A percentile compares a stretch with the other conserved stretches of the same genome.
Conservation (phyloP, 768 basidiomycete genomes). For the Saitozyma sp. region DNA sequence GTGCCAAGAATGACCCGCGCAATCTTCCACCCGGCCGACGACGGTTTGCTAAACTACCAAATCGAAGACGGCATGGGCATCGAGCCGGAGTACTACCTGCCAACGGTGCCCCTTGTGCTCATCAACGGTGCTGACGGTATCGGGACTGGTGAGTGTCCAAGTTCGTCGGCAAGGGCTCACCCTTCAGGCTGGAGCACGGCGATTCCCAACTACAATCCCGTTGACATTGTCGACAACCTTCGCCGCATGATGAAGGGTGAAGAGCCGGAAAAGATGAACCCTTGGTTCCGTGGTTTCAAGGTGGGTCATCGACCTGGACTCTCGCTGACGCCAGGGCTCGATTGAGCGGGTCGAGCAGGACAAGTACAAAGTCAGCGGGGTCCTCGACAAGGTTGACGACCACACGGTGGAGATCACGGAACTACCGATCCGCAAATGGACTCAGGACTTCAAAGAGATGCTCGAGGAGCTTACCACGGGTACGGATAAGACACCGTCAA, state of each 20-base stretch:
- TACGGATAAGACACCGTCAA: slow-evolving; percentile 72
- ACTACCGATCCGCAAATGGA: slow-evolving; percentile 94
- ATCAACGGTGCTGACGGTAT: slow-evolving; percentile 97
- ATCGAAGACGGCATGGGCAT: slow-evolving; percentile 82
- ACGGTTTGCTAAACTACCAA: slow-evolving; percentile 76
- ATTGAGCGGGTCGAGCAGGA: slow-evolving; percentile 71
- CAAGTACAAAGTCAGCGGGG: slow-evolving; percentile 73
- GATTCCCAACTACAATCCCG: slow-evolving; percentile 88
- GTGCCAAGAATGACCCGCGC: slow-evolving; percentile 70
- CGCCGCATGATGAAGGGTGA: slow-evolving; percentile 81
- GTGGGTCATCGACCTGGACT: slow-evolving; percentile 29
- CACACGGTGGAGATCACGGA: slow-evolving; percentile 94
- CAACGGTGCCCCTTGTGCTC: slow-evolving; percentile 80
- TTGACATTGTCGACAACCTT: slow-evolving; percentile 83
- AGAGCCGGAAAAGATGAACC: slow-evolving; percentile 79
- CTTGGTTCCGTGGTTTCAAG: slow-evolving; percentile 94
- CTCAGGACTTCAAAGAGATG: slow-evolving; percentile 85
- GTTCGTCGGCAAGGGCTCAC: not conserved
- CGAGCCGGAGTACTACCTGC: slow-evolving; percentile 94
- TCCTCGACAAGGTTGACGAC: slow-evolving; percentile 72
- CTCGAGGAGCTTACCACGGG: slow-evolving; percentile 79
- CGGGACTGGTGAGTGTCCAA: slow-evolving; percentile 70
- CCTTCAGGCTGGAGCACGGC: slow-evolving; percentile 85
- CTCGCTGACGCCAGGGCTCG: slow-evolving; percentile 61
- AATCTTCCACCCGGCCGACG: slow-evolving; percentile 80